These are phyloP conservation scores for Chenopodium suecicum DNA, from an alignment of 148 eudicot genomes.

Conservation along the genomic window DNA sequence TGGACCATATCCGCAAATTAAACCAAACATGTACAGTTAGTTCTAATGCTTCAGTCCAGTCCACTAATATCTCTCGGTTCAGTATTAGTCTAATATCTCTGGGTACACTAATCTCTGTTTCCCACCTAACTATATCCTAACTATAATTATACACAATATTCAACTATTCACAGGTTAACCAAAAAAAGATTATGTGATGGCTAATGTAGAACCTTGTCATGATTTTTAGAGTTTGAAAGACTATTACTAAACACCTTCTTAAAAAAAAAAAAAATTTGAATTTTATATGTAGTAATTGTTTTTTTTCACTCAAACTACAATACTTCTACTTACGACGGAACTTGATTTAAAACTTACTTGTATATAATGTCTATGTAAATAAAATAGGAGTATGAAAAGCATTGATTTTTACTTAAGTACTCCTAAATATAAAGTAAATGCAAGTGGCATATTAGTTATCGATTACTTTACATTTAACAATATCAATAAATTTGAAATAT, in stretches of 20 bases:
- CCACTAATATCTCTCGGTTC: not conserved
- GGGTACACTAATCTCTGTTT: not conserved
- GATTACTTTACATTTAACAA: not conserved
- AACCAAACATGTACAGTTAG: not conserved
- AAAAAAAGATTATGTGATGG: no score
- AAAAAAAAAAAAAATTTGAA: not conserved
- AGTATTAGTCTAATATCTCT: not conserved
- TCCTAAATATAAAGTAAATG: no score
- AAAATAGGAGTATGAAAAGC: no score
- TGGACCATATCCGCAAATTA: not conserved
- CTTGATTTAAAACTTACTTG: no score
- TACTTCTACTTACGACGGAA: not conserved
- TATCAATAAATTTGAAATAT: not conserved
- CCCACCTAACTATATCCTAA: not conserved
- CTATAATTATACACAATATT: no score
- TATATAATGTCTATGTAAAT: no score
- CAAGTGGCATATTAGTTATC: not conserved
- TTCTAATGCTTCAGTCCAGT: not conserved
- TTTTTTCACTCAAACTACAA: slow-evolving; percentile 14
- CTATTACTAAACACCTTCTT: no score
- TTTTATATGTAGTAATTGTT: not conserved
- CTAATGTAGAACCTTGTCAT: not conserved
- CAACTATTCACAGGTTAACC: not conserved
- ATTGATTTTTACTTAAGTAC: no score
- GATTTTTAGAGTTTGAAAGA: not conserved